Conservation (phyloP, 352 stramenopile species). For the Phytophthora melonis region DNA sequence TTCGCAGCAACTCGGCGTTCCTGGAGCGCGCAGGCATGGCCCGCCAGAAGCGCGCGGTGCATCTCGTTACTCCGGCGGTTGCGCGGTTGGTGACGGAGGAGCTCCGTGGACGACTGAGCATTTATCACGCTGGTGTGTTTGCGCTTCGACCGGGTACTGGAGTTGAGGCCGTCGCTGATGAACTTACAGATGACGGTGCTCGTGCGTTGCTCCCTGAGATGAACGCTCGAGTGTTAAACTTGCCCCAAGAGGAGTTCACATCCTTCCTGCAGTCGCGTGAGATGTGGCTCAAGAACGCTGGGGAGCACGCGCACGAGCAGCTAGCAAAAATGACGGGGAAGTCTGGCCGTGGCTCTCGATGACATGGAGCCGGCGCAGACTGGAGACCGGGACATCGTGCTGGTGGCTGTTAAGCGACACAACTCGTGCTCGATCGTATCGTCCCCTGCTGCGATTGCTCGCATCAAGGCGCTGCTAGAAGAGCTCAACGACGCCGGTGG, state of each 20-base stretch:
- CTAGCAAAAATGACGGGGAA: conserved; percentile 61
- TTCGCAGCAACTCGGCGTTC: conserved; percentile 47
- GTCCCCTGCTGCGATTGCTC: conserved; percentile 62
- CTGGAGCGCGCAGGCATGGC: conserved; percentile 75
- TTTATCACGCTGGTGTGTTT: conserved; percentile 76
- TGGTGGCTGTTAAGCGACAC: conserved; percentile 69
- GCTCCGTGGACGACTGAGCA: conserved; percentile 54
- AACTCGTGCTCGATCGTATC: conserved; percentile 83
- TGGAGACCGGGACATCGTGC: conserved; percentile 71
- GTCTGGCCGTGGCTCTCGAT: conserved; percentile 73
- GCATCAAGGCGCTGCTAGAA: conserved; percentile 77
- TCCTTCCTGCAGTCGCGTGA: conserved; percentile 70
- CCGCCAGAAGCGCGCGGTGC: conserved; percentile 69
- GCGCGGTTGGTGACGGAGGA: conserved; percentile 52
- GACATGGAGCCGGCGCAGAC: conserved; percentile 87
- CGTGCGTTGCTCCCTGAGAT: conserved; percentile 65
- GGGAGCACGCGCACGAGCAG: conserved; percentile 55
- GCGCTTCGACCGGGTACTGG: conserved; percentile 42
- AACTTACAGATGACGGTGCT: conserved; percentile 76
- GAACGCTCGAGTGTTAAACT: conserved; percentile 54
- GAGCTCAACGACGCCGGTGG: conserved; percentile 68
- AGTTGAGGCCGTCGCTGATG: conserved; percentile 41
- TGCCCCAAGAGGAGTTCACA: conserved; percentile 75
- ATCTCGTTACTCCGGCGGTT: conserved; percentile 68
- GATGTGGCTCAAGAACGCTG: conserved; percentile 84